Base-by-base conservation (phyloP, 371 early-diverging fungal genomes). In the Nosema granulosis region DNA sequence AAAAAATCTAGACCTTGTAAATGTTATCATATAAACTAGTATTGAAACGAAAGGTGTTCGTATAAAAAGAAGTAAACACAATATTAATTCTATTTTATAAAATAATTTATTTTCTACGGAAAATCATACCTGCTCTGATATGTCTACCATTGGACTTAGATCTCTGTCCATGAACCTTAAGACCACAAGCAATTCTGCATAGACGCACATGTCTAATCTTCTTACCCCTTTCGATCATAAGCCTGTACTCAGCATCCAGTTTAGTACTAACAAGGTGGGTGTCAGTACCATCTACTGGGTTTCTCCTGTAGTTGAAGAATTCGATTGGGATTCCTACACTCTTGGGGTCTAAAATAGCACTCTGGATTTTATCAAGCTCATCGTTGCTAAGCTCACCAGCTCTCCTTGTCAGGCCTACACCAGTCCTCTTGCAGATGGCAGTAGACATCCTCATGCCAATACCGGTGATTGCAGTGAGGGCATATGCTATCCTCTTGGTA, bases 221-320 rank as follows among this genome's bases (percentile, higher is more conserved):
- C 83, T 85, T 86, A 37, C 84, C 86, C 67, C 78, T 82, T 70
- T 86, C 86, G 26, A 83, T 68, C 50, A 71, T 74, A 59, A 85
- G 68, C 70, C 86, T 79, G 51, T 83, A 75, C 35, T 80, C 80
- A 16, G 81, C 83, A 76, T 86, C 96, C 43, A 97, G 87, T 80
- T 87, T 89, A 89, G 94, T 95, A 80, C 94, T 90, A 79, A 97
- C 88, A 73, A 93, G 86, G 88, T 97, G 96, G 72, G 89, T 86
- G 90, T 89, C 90, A 86, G 90, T 91, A 86, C 95, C 95, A 83
- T 92, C 92, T 82, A 89, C 87, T 82, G 90, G 87, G 88, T 97
- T 95, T 89, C 92, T 95, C 87, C 94, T 94, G 85, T 93, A 89
- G 91, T 97, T 97, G 56, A 94, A 90, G 90, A 95, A 92, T 92